Evolutionary conservation across 805 yeast genomes (phyloP), one percentile per base, ranked within the genome.

Genomic region (Metschnikowia anglica): DNA sequence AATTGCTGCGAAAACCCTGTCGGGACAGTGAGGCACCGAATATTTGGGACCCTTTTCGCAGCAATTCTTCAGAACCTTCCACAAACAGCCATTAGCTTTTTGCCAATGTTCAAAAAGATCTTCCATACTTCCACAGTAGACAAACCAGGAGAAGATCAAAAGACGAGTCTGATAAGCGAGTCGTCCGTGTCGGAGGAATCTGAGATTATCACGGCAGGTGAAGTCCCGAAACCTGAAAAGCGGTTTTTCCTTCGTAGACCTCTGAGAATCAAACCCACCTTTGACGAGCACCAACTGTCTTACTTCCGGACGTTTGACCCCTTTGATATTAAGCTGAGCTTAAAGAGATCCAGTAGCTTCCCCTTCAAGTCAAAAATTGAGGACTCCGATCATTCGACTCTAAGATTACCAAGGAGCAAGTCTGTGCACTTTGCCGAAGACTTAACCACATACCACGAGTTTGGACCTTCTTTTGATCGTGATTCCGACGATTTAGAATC

Each of bases 341-440:
- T 48, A 12, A 36, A 24, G 13, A 24, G 46, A 21, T 48, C 52
- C n/a, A 39, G 47, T 13, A 48, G 52, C 20, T 48, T 48, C 34
- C 40, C 48, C 15, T 34, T 37, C 42, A 37, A 39, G 27, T 20
- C 42, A 12, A 33, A 34, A 8, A 24, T 16, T 13, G 38, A 29
- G 9, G 34, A 26, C 4, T 12, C 24, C 15, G 38, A 37, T 4
- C 21, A 21, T 11, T 3, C 34, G 4, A 17, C 41, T 4, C 34
- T 32, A 21, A 21, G 20, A 5, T 5, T 49, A 11, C 49, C 52
- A 9, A 37, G 47, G 28, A 50, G 54, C 38, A 48, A 49, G 37
- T 50, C 54, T 12, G 54, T 50, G 11, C 54, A 50, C 33, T 50
- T 50, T 25, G 54, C 50, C 11, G 52, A 50, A 11, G 36, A 45